Evolutionary conservation across 441 rosid genomes (phyloP), one percentile per base, ranked within the genome.

Genomic region (Flueggea neowawraea): DNA sequence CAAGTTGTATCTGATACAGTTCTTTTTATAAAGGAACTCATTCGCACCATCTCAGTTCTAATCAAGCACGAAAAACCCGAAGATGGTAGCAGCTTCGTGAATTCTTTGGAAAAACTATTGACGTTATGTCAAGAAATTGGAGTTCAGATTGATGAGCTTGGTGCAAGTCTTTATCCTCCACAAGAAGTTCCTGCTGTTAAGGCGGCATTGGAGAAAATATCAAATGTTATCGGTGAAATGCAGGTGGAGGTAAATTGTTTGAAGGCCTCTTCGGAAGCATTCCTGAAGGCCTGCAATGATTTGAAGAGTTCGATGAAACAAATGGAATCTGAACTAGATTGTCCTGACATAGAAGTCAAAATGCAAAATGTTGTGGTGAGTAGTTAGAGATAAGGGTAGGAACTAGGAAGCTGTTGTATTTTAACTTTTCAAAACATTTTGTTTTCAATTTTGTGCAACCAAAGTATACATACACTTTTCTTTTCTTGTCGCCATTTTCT

Each of bases 151-250:
- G 94, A 94, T 14, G 99, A 94, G 68, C 76, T 91, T 3, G 96
- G 96, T 53, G 96, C 97, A 57, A 84, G 83, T 50, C 88, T 95
- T 63, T 91, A 95, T 69, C 97, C 99, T 0, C 96, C 96, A 0
- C 97, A 91, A 66, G 99, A 95, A 76, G 6, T 79, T 31, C 57
- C 69, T 12, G 80, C 78, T 9, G 85, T 89, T 72, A 72, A 41
- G 58, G 75, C 65, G 10, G 74, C 84, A 10, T 69, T 73, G 58
- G 78, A 68, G 69, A 71, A 78, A 61, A 70, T 95, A 43, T 70
- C 70, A 0, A 69, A 64, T 22, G 62, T 68, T 31, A 62, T 76
- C 3, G 53, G 53, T 47, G 81, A 75, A 68, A 45, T 82, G n/a
- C 79, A 70, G 71, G 58, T 48, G 7, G 89, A 82, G 66, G 78